Conservation (phyloP, 2,329 filamentous ascomycete genomes). For the Arthroderma sp. region DNA sequence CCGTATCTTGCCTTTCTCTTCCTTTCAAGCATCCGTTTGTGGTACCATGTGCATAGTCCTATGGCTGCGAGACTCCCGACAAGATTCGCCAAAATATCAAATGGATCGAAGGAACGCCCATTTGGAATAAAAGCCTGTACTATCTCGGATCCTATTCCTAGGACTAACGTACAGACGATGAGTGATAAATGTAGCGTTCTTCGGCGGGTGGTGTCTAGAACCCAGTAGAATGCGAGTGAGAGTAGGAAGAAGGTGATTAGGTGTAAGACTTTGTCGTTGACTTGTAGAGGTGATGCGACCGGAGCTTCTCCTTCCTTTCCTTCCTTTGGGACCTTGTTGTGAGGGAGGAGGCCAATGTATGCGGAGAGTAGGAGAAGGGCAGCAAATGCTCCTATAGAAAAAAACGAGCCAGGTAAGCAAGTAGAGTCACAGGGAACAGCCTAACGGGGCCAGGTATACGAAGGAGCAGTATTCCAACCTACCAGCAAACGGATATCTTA, state of each 20-base stretch:
- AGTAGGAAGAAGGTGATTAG: slow-evolving; percentile 79
- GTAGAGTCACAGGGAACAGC: slow-evolving; percentile 14
- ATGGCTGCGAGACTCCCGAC: slow-evolving; percentile 62
- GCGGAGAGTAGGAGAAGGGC: slow-evolving; percentile 61
- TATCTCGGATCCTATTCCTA: slow-evolving; percentile 46
- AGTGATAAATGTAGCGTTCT: slow-evolving; percentile 76
- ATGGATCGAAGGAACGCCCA: slow-evolving; percentile 60
- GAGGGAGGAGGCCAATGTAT: slow-evolving; percentile 63
- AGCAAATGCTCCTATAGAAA: slow-evolving; percentile 51
- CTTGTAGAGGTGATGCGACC: slow-evolving; percentile 38
- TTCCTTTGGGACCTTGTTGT: slow-evolving; percentile 24
- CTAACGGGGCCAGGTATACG: background rate
- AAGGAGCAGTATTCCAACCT: slow-evolving; percentile 23
- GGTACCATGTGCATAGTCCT: slow-evolving; percentile 76
- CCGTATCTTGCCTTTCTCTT: slow-evolving; percentile 62
- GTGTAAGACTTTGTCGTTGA: slow-evolving; percentile 88
- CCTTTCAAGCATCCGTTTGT: slow-evolving; percentile 87
- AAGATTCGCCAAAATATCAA: slow-evolving; percentile 79
- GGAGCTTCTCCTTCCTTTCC: slow-evolving; percentile 19
- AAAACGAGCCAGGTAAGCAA: background rate
- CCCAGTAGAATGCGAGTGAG: slow-evolving; percentile 85
- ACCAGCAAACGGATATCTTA: slow-evolving; percentile 84
- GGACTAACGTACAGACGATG: slow-evolving; percentile 58
- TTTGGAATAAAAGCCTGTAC: slow-evolving; percentile 56
- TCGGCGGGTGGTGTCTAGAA: slow-evolving; percentile 78